Base-by-base conservation (phyloP, 2,329 filamentous ascomycete species). In the Aspergillus tamarii region DNA sequence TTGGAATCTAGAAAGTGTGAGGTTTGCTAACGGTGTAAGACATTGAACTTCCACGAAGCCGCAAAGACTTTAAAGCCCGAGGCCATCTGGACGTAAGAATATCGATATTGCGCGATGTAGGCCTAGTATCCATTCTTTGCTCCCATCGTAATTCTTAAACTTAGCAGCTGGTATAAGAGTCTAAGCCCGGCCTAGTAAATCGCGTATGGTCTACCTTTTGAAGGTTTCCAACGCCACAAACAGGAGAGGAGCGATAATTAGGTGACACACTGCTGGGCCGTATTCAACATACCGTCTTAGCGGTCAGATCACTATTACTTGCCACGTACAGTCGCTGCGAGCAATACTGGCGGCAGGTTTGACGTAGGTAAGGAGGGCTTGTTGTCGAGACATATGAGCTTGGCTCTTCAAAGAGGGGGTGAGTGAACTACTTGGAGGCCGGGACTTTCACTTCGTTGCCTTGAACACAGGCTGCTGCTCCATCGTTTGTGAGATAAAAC, bases 401-500 rank as follows among this genome's bases (percentile, higher is more conserved):
- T 36, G 21, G 34, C 28, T 10, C 4, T 12, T 26, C 12, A 28
- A 32, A 7, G 32, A 11, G 3, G 21, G 12, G 14, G 39, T 55
- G 21, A 23, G 19, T 52, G 48, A n/a, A 34, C 34, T 53, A 32
- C 21, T 53, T 48, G 11, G 11, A 14, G 19, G 12, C n/a, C 4
- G 43, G 28, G n/a, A 5, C 23, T 39, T 70, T 71, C 72, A 76
- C 64, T 76, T 71, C 32, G 71, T 70, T 19, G 65, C 61, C 46
- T 83, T 77, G 74, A 96, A 96, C 3, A 90, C 91, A 16, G 90
- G 88, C 70, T 94, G 94, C 78, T 92, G 91, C 80, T 97, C 92
- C 89, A 97, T 92, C 1, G 92, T 97, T 48, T 89, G 85, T 1
- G 91, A 90, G 58, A 97, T 96, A 74, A 94, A 96, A 11, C 84